Evolutionary conservation across 2,329 filamentous ascomycete genomes (phyloP).

Genomic region (Daldinia sp.): DNA sequence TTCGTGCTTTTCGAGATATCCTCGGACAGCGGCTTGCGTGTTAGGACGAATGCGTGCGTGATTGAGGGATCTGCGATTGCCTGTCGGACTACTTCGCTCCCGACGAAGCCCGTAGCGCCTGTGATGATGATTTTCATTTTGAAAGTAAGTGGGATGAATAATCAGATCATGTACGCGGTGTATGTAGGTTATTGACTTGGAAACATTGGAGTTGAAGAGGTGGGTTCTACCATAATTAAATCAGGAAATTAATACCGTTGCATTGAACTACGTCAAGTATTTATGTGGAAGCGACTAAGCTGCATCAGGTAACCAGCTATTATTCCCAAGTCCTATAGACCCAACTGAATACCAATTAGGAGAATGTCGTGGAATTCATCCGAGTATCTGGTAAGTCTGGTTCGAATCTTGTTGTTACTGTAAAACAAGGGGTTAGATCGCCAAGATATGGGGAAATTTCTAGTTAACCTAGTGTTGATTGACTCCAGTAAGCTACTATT

Average conservation of each 20-base stretch:
- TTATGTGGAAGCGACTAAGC: not conserved
- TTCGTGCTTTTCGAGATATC: constrained; percentile 57
- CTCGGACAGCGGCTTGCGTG: constrained; percentile 55
- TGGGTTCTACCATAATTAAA: not conserved
- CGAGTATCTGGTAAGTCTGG: not conserved
- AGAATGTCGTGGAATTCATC: not conserved
- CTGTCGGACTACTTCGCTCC: constrained; percentile 60
- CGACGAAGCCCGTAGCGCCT: constrained; percentile 66
- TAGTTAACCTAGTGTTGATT: not conserved
- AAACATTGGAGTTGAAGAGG: not conserved
- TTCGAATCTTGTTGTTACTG: not conserved
- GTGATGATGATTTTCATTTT: constrained; percentile 68
- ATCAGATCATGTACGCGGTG: not conserved
- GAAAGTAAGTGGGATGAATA: not conserved
- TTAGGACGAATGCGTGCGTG: constrained; percentile 60
- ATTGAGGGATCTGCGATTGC: constrained; percentile 60
- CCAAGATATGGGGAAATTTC: not conserved
- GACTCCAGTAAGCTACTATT: not conserved
- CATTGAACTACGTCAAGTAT: constrained; percentile 4
- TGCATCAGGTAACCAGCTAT: not conserved
- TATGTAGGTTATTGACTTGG: not conserved
- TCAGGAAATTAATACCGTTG: not conserved
- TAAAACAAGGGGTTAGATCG: not conserved
- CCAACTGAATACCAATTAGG: not conserved
- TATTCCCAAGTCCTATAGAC: not conserved